Base-by-base conservation (phyloP, 345 rosid genomes). In the Mangifera indica region DNA sequence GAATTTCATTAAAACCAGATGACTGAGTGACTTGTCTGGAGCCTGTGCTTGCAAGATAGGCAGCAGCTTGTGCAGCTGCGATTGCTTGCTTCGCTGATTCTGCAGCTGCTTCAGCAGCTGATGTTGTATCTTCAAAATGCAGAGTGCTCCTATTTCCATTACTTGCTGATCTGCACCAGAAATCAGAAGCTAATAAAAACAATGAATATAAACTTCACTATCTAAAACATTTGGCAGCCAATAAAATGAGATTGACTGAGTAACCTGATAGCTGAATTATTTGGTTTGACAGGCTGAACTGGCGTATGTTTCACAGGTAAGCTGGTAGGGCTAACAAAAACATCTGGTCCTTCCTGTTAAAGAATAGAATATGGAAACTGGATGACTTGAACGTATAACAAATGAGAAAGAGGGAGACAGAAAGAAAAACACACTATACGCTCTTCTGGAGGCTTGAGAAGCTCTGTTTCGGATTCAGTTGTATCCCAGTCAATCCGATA, bases 41-140 rank as follows among this genome's bases (percentile, higher is more conserved):
- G 61, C 77, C 83, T 70, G 75, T 81, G 80, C 80, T 87, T 68
- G 95, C 87, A 51, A 93, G 75, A 66, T 80, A 83, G 60, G 96
- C 89, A 17, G 97, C 98, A 73, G 88, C 95, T 75, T 94, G 88
- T 25, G 97, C 98, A 71, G 97, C 98, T 61, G 97, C 97, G 77
- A 94, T 78, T 61, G 98, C 98, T 76, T 78, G 72, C 80, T 81
- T 87, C 40, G 98, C 98, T 53, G 84, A 83, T 74, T 90, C 92
- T 59, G 94, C 86, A 3, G 97, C 97, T 6, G 93, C 97, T 80
- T 77, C 84, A 10, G 93, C 98, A 61, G 97, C 98, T 12, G 93
- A 79, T 69, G 84, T 84, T 1, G 83, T 56, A 82, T 92, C 92
- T 70, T 82, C 82, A 75, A 83, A 94, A 46, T 73, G 78, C 21